phyloP scores from a whole-genome alignment of 805 yeast genomes.

The Candida ortonii region DNA sequence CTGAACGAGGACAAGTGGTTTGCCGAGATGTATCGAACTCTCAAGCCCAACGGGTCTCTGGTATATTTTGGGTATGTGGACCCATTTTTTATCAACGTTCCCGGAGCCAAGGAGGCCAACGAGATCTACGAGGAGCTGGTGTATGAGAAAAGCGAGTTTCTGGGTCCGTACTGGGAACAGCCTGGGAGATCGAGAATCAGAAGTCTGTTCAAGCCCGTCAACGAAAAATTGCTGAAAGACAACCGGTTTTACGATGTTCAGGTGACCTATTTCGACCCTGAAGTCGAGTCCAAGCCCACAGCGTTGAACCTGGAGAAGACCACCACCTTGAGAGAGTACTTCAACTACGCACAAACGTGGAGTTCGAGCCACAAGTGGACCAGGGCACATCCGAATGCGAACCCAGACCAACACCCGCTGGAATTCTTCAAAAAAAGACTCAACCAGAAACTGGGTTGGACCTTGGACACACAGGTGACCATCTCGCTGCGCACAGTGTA shows the following conservation, averaged over 20 bases:
- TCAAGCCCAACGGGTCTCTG: conserved; percentile 45
- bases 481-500: conserved; percentile 52
- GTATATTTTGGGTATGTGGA: conserved; percentile 82
- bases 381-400: conserved; percentile 31
- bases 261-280: conserved; percentile 31
- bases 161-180: conserved; percentile 82
- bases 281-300: conserved; percentile 11
- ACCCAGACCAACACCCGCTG: conserved; percentile 33
- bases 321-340: conserved; percentile 44
- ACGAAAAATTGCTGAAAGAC: conserved; percentile 38
- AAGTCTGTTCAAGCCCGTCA: conserved; percentile 40
- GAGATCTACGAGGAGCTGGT: conserved; percentile 42
- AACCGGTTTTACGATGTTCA: conserved; percentile 28
- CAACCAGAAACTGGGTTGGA: conserved; percentile 47
- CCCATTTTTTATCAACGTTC: conserved; percentile 50
- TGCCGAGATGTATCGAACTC: conserved; percentile 33
- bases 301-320: conserved; percentile 36
- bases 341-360: conserved; percentile 62
- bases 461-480: conserved; percentile 36
- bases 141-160: conserved; percentile 40
- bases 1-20: conserved; percentile 36
- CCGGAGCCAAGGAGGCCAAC: conserved; percentile 60
- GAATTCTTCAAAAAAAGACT: conserved; percentile 35
- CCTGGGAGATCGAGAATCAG: conserved; percentile 68
- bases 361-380: conserved; percentile 64